Conservation (phyloP, 169 alveolate species). For the Babesia sp. region DNA sequence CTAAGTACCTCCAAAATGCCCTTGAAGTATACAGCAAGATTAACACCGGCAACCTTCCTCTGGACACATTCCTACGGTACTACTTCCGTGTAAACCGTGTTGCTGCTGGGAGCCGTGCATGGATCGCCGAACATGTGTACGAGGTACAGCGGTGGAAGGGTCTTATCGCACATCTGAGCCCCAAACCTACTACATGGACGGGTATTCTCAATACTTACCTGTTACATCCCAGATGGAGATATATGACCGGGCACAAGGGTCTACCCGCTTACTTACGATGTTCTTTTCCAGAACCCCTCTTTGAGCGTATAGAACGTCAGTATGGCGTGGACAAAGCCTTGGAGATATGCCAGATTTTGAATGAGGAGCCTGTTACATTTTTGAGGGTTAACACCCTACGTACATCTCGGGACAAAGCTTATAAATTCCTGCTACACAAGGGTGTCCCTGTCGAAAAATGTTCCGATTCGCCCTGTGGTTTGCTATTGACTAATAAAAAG, state of each 20-base stretch:
- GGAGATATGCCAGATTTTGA: constrained; percentile 78
- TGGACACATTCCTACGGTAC: constrained; percentile 56
- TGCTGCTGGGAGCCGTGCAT: constrained; percentile 59
- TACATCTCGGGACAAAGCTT: constrained; percentile 73
- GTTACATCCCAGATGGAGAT: constrained; percentile 79
- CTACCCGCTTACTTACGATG: constrained; percentile 81
- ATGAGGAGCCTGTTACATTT: constrained; percentile 82
- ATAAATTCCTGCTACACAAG: constrained; percentile 72
- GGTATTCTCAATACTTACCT: constrained; percentile 71
- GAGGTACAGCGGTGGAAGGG: constrained; percentile 78
- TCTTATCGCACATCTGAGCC: constrained; percentile 72
- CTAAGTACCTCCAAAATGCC: constrained; percentile 78
- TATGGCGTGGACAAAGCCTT: constrained; percentile 79
- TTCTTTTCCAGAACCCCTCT: constrained; percentile 83
- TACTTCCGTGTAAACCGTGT: constrained; percentile 60
- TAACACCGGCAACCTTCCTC: constrained; percentile 49
- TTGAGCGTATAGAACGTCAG: constrained; percentile 69
- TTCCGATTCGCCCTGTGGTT: constrained; percentile 84
- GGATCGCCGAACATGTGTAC: constrained; percentile 73
- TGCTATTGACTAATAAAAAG: constrained; percentile 74
- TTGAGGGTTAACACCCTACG: constrained; percentile 78
- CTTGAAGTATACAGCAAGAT: constrained; percentile 64
- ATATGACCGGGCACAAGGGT: constrained; percentile 75
- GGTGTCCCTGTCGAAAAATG: constrained; percentile 84
- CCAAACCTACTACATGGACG: constrained; percentile 77